A percentile compares a stretch with the other conserved stretches of the same genome.
phyloP scores from a whole-genome alignment of 2,329 filamentous ascomycete genomes.

The Hortaea werneckii region DNA sequence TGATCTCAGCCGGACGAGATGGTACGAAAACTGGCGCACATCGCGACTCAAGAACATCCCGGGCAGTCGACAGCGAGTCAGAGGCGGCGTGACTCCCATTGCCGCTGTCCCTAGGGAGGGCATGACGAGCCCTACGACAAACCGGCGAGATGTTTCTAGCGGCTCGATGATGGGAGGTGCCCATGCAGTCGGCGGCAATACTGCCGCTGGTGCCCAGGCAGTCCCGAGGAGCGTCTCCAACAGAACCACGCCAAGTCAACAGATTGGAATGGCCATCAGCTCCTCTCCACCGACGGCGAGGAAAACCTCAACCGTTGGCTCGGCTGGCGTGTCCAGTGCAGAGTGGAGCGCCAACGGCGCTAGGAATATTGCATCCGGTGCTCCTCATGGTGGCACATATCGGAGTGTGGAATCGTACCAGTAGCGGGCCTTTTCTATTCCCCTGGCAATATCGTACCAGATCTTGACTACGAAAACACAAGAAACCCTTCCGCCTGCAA shows the following conservation, averaged over 20 bases:
- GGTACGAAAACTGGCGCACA: slow-evolving; percentile 94
- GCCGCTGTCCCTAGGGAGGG: slow-evolving; percentile 24
- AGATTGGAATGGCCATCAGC: neutral
- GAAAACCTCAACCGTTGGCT: neutral
- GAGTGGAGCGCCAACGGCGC: neutral
- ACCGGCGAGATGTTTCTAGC: neutral
- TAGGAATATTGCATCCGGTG: neutral
- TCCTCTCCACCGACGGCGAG: no score
- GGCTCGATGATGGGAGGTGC: neutral
- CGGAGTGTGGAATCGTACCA: slow-evolving; percentile 6
- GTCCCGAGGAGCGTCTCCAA: slow-evolving; percentile 4
- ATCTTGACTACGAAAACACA: no score
- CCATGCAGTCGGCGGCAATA: neutral
- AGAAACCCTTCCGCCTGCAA: no score
- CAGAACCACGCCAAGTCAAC: neutral
- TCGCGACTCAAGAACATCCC: slow-evolving; percentile 32
- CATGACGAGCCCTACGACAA: neutral
- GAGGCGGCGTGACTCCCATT: slow-evolving; percentile 27
- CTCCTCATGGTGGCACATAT: neutral
- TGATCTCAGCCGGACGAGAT: slow-evolving; percentile 80
- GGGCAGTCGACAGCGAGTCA: slow-evolving; percentile 15
- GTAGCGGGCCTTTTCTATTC: neutral
- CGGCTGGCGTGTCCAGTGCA: neutral
- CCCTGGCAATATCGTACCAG: no score
- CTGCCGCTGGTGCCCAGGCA: neutral